Evolutionary conservation across 1,284 basidiomycete genomes (phyloP).

Genomic region (Ceratobasidium sp.): DNA sequence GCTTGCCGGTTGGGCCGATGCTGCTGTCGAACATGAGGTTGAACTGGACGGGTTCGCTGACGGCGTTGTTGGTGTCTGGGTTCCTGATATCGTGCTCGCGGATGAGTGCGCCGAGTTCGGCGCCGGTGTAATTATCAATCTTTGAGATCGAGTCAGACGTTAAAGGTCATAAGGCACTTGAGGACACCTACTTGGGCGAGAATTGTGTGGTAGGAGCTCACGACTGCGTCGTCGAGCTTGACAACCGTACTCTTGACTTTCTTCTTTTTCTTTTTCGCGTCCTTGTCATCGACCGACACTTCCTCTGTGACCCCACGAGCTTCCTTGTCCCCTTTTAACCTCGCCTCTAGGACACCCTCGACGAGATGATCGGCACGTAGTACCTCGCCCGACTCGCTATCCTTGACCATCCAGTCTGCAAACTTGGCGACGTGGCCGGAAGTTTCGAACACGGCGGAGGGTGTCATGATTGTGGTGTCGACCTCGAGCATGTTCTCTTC

Average conservation of each 20-base stretch:
- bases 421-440: constrained; percentile 99
- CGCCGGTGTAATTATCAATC: constrained; percentile 96
- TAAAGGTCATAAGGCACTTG: background rate
- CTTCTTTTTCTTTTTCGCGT: constrained; percentile 87
- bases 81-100: constrained; percentile 86
- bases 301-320: constrained; percentile 77
- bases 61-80: constrained; percentile 93
- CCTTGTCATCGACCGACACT: constrained; percentile 64
- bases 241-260: constrained; percentile 80
- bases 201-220: constrained; percentile 82
- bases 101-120: constrained; percentile 90
- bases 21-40: constrained; percentile 99
- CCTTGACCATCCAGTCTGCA: constrained; percentile 99
- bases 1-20: constrained; percentile 97
- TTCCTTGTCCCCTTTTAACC: constrained; percentile 91
- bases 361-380: constrained; percentile 98
- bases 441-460: constrained; percentile 94
- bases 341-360: constrained; percentile 90
- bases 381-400: constrained; percentile 93
- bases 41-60: constrained; percentile 94
- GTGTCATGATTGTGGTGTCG: constrained; percentile 98
- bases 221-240: constrained; percentile 81
- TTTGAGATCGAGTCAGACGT: constrained; percentile 56
- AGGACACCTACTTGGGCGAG: constrained; percentile 80
- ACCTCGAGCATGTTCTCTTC: constrained; percentile 99